Evolutionary conservation across 129 eudicot genomes (phyloP), one percentile per base, ranked within the genome.

Genomic region (Heracleum sosnowskyi): DNA sequence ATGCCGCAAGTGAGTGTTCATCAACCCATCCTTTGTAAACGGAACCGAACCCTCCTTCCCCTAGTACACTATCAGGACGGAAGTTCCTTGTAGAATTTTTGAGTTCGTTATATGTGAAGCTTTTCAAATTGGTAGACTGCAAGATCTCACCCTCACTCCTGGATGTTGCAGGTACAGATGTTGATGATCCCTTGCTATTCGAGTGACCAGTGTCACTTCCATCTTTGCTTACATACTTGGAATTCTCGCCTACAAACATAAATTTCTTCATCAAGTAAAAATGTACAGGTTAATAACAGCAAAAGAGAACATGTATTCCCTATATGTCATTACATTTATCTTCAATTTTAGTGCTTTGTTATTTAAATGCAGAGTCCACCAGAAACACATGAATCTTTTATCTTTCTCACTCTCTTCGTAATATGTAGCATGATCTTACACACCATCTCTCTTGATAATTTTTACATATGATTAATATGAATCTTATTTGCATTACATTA

Each of bases 1-100:
- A 85, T 71, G 97, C 84, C 31, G 95, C 78, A 71, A 92, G 81
- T 3, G 95, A 75, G 51, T 90, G 89, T 78, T 89, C 95, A 72
- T 92, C 92, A 11, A 92, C 85, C 97, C 97, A 92, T 31, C 97
- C 97, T 81, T 92, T 92, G 82, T 79, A 92, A 31, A 92, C 97
- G 29, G 95, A 92, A 62, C 97, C 97, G 31, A 92, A 92, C 11
- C 97, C 97, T 29, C 97, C 97, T 88, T 88, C 91, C 4, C 97
- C 97, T 66, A 92, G 79, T 44, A 92, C 91, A 46, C 95, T 88
- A 75, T 92, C 97, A 0, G 92, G 92, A 22, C 97, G 92, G 37
- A 92, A 92, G 82, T 89, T 92, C 53, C 92, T 86, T 5, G 97
- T 92, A 34, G 91, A 83, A 0, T 82, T 80, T 79, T 79, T 89